Conservation (phyloP, 176 grass and related monocot species). For the Tillandsia fasciculata region DNA sequence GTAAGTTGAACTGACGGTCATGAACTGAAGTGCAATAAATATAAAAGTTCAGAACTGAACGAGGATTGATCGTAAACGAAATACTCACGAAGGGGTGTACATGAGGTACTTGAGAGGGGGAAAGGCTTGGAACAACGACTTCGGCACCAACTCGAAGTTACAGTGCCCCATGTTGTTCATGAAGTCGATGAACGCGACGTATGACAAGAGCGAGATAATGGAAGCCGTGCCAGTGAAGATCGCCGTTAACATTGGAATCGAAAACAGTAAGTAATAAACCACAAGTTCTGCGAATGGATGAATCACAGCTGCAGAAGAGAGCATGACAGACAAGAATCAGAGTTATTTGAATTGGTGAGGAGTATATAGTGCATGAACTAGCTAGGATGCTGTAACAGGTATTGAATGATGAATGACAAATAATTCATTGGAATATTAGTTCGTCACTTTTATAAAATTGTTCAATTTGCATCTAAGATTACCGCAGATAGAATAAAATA, state of each 20-base stretch:
- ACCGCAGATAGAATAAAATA: too few relatives aligned
- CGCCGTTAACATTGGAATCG: constrained; percentile 38
- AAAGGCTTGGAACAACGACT: constrained; percentile 50
- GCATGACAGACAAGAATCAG: constrained; percentile 1
- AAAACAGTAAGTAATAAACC: constrained; percentile 52
- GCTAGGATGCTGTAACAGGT: background rate
- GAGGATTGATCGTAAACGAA: background rate
- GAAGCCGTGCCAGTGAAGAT: constrained; percentile 18
- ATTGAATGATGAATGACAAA: background rate
- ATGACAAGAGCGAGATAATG: constrained; percentile 16
- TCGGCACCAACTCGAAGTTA: constrained; percentile 83
- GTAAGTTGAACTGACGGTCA: too few relatives aligned
- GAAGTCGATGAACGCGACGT: constrained; percentile 64
- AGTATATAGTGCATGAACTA: background rate
- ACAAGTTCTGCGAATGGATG: constrained; percentile 86
- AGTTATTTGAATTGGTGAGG: background rate
- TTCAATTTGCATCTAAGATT: too few relatives aligned
- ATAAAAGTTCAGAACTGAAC: too few relatives aligned
- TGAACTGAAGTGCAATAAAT: too few relatives aligned
- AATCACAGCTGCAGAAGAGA: constrained; percentile 61
- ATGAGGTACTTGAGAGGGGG: constrained; percentile 92
- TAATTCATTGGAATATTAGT: background rate
- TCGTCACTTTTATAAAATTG: background rate
- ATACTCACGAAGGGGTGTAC: constrained; percentile 96
- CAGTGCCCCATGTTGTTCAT: constrained; percentile 98